Base-by-base conservation (phyloP, 129 eudicot species). In the Scalesia atractyloides region DNA sequence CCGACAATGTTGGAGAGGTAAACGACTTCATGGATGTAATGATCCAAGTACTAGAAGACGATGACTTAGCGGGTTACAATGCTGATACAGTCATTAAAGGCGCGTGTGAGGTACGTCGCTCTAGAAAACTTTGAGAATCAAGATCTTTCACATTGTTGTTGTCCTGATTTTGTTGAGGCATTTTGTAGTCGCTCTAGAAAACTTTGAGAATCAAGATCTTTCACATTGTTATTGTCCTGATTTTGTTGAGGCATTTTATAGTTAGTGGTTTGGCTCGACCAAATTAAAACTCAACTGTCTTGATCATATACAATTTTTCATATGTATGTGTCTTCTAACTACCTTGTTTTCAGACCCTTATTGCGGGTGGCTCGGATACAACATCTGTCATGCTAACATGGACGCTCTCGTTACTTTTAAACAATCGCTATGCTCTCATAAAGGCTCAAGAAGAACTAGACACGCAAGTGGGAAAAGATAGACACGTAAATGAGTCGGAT, bases 11-110 rank as follows among this genome's bases (percentile, higher is more conserved):
- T 8, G 17, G 2, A n/a, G 22, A 1, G 9, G 53, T n/a, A 3
- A 34, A 59, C 12, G 81, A 76, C 14, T 76, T 76, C 15, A 76
- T 76, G 39, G 81, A 76, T 18, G 81, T 76, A 36, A 13, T 76
- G 75, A 16, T 76, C 1, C 58, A 59, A 2, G 57, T 7, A n/a
- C 16, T 24, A 4, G 52, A 37, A 39, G 26, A 8, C 2, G 43
- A 20, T 9, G 6, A 3, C 68, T 63, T 3, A 1, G 49, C 3
- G 14, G 68, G 9, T 36, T 63, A 30, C 1, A 60, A 48, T 58
- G 41, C 51, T 3, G 72, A 77, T 50, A 70, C 76, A 8, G 9
- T 72, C 65, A 70, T 70, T 9, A 77, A 77, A 43, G 76, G 49
- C 47, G 62, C 59, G 3, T 77, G 72, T 64, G 17, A 60, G 66